These are phyloP conservation scores for Nemania sp. DNA, from an alignment of 2,329 filamentous ascomycete species.

Conservation along the genomic window DNA sequence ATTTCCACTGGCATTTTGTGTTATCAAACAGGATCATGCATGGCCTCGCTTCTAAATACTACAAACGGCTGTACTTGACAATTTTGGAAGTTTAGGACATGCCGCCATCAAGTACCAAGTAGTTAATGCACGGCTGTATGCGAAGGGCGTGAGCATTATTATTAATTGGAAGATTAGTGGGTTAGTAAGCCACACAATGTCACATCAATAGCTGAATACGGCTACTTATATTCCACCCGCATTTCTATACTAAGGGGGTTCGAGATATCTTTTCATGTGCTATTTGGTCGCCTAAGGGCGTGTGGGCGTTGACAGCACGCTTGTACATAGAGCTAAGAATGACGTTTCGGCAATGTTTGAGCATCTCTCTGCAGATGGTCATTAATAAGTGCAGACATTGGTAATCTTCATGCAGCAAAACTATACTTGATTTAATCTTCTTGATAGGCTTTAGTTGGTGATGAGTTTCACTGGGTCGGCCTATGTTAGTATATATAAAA, in stretches of 20 bases:
- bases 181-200: conserved; percentile 17
- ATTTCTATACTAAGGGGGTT: neutral
- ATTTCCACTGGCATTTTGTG: neutral
- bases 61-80: neutral
- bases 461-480: neutral
- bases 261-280: neutral
- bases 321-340: neutral
- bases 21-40: neutral
- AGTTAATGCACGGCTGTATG: neutral
- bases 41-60: neutral
- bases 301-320: neutral
- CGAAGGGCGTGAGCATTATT: neutral
- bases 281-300: neutral
- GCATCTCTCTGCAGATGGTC: neutral
- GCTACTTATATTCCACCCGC: conserved; percentile 1
- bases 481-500: neutral
- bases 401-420: neutral
- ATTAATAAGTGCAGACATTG: conserved; percentile 5
- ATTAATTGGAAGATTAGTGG: neutral
- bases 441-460: neutral
- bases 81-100: conserved; percentile 2
- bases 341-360: neutral
- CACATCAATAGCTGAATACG: conserved; percentile 14
- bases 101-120: neutral
- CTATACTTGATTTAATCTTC: neutral